Conservation (phyloP, 495 filamentous ascomycete genomes). For the Penicillium robsamsonii region DNA sequence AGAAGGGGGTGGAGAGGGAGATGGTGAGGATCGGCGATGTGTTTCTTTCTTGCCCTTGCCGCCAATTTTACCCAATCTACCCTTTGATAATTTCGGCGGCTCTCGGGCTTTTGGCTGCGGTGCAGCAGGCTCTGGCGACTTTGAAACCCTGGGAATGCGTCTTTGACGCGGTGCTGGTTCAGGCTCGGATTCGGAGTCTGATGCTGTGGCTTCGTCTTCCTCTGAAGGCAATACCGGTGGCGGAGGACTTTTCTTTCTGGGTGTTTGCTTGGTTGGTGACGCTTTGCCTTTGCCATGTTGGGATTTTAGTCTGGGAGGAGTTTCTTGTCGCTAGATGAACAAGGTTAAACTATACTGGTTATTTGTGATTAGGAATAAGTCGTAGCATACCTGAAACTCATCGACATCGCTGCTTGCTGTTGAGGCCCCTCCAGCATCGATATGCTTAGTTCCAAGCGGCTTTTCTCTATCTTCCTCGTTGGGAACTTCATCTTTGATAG, state of each 20-base stretch:
- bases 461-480: not conserved
- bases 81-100: slow-evolving; percentile 19
- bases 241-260: slow-evolving; percentile 11
- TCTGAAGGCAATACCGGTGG: slow-evolving; percentile 3
- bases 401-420: slow-evolving; percentile 29
- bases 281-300: slow-evolving; percentile 5
- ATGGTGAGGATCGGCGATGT: not conserved
- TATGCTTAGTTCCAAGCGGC: not conserved
- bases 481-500: slow-evolving; percentile 5
- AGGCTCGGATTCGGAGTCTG: slow-evolving; percentile 23
- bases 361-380: not conserved
- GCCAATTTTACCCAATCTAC: slow-evolving; percentile 17
- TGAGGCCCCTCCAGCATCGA: slow-evolving; percentile 19
- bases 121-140: not conserved
- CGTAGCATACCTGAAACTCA: slow-evolving; percentile 40
- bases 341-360: slow-evolving; percentile 3
- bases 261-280: not conserved
- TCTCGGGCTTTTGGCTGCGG: slow-evolving; percentile 1
- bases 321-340: slow-evolving; percentile 38
- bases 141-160: slow-evolving; percentile 6
- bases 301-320: slow-evolving; percentile 30
- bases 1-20: not conserved
- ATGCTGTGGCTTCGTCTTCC: slow-evolving; percentile 17
- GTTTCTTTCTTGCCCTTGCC: slow-evolving; percentile 1
- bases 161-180: slow-evolving; percentile 9